Evolutionary conservation across 2,329 filamentous ascomycete genomes (phyloP).

Genomic region (Elsinoe arachidis): DNA sequence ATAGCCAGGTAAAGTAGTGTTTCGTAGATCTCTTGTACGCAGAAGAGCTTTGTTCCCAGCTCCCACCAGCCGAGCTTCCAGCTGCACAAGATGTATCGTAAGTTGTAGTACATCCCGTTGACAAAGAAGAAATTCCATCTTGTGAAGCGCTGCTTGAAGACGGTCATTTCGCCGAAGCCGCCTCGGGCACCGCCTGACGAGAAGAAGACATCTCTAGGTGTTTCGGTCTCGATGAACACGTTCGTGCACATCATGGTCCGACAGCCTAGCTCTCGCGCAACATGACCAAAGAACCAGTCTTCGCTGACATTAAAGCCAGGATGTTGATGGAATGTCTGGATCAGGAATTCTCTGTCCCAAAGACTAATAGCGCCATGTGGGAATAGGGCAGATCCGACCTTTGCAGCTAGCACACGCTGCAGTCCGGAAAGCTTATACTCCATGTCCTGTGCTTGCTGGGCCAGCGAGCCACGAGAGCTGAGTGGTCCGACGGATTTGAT

Average conservation of each 20-base stretch:
- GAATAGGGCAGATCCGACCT: conserved; percentile 40
- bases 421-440: conserved; percentile 45
- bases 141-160: conserved; percentile 44
- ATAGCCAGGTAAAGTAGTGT: conserved; percentile 39
- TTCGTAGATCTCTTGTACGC: conserved; percentile 43
- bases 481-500: conserved; percentile 32
- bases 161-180: conserved; percentile 46
- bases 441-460: conserved; percentile 38
- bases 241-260: conserved; percentile 42
- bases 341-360: conserved; percentile 40
- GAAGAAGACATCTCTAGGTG: conserved; percentile 37
- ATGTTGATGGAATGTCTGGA: conserved; percentile 39
- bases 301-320: conserved; percentile 44
- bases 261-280: conserved; percentile 36
- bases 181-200: conserved; percentile 34
- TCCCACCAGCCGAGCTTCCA: conserved; percentile 45
- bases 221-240: conserved; percentile 45
- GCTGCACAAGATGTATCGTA: conserved; percentile 37
- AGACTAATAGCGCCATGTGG: conserved; percentile 45
- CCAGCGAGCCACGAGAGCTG: conserved; percentile 17
- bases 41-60: conserved; percentile 42
- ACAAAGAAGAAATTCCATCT: conserved; percentile 48
- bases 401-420: conserved; percentile 37
- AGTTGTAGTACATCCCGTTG: conserved; percentile 41
- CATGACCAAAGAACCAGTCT: conserved; percentile 47